Conservation (phyloP, 352 stramenopile species). For the Globisporangium ultimum region DNA sequence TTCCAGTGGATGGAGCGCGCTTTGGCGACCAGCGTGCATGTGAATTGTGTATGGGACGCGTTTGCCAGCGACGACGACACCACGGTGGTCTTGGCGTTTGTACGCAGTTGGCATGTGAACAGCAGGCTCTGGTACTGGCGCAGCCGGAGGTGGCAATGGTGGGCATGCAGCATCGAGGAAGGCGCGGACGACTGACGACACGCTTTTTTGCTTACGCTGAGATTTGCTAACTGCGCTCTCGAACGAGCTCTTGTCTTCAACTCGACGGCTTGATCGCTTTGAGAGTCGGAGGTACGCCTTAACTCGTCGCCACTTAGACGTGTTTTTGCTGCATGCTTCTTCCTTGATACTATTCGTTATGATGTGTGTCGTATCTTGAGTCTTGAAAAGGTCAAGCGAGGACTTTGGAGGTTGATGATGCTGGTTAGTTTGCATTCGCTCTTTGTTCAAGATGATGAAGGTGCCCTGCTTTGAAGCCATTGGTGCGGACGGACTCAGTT, state of each 20-base stretch:
- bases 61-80: constrained; percentile 4
- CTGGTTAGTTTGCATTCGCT: too few relatives aligned
- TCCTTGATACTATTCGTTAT: too few relatives aligned
- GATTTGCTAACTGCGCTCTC: background rate
- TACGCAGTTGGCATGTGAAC: constrained; percentile 4
- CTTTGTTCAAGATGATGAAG: too few relatives aligned
- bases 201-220: background rate
- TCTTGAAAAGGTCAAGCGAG: too few relatives aligned
- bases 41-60: constrained; percentile 6
- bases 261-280: background rate
- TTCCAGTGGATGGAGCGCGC: background rate
- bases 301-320: constrained; percentile 1
- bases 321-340: background rate
- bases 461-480: too few relatives aligned
- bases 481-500: too few relatives aligned
- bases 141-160: background rate
- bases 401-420: too few relatives aligned
- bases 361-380: too few relatives aligned
- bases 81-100: constrained; percentile 2
- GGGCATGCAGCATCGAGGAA: constrained; percentile 4
- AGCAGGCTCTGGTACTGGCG: constrained; percentile 3
- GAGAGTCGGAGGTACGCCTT: background rate
- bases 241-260: constrained; percentile 3
- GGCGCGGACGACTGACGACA: background rate
- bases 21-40: constrained; percentile 7